Evolutionary conservation across 495 filamentous ascomycete species (phyloP), one percentile per base, ranked within the genome.

Genomic region (Massariosphaeria phaeospora): DNA sequence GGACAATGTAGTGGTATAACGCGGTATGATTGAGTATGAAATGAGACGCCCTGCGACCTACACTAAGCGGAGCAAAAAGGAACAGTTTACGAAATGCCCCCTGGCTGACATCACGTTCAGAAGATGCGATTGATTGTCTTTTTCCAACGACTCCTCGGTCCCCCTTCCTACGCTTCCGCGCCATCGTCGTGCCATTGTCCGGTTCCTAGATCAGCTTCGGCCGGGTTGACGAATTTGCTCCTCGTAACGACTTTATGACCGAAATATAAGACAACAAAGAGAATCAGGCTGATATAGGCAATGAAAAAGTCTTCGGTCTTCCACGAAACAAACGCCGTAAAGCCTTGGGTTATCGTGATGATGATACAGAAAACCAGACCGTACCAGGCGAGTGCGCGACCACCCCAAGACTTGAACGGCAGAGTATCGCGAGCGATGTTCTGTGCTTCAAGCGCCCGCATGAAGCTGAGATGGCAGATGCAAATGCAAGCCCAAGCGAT

Each of bases 271-370:
- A 63, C 25, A n/a, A 18, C 55, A 49, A 63, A 63, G 12, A 63
- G 46, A 17, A 63, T 63, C 21, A 63, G 31, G 41, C 60, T 63
- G 42, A 63, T 47, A 34, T 63, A 63, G 21, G 54, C 41, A 11
- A 63, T 52, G 18, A 63, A 63, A 38, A 63, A 63, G 29, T 55
- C 41, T 40, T 53, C 39, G 4, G 65, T 67, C 49, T 67, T 66
- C 79, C 85, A 88, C 0, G 75, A 74, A 38, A 88, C 80, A 67
- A 84, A 88, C 2, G 75, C 69, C 3, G 78, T 84, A 66, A 88
- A 88, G 4, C 84, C 84, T 66, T 86, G 82, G 3, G 83, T 85
- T 12, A 88, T 33, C 42, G 80, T 77, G 57, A 87, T 82, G 36
- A 87, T 64, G 20, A 78, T 52, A 70, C 77, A 82, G 72, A 85